A percentile compares a stretch with the other conserved stretches of the same genome.
Conservation (phyloP, 306 rosid species). For the Lithocarpus polystachyus region DNA sequence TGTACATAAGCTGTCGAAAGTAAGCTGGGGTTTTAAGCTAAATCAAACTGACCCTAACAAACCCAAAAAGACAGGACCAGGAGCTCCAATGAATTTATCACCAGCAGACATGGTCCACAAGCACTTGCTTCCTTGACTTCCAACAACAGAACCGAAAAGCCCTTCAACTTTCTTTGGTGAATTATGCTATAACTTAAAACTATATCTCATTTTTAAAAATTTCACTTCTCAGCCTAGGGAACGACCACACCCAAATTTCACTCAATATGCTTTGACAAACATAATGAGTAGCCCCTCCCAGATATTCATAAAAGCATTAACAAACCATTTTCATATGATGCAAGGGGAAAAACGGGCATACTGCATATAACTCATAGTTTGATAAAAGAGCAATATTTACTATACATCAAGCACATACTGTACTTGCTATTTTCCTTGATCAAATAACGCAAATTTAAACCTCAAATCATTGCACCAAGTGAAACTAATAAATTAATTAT, state of each 20-base stretch:
- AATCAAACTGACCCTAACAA: too few species aligned
- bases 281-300: not conserved
- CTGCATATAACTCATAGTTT: not conserved
- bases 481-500: not conserved
- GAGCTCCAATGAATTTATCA: not conserved
- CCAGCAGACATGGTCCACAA: not conserved
- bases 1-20: too few species aligned
- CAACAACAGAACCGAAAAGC: not conserved
- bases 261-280: not conserved
- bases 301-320: not conserved
- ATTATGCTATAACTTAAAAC: not conserved
- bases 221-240: not conserved
- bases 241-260: not conserved
- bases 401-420: not conserved
- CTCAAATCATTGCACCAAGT: not conserved
- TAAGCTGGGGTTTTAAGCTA: too few species aligned
- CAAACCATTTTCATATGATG: not conserved
- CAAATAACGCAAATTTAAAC: not conserved
- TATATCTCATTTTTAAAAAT: not conserved
- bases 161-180: not conserved
- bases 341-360: not conserved
- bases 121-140: not conserved
- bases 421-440: not conserved
- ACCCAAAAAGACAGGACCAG: not conserved
- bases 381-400: not conserved